Base-by-base conservation (phyloP, 179 eudicot genomes). In the Beta lomatogona region DNA sequence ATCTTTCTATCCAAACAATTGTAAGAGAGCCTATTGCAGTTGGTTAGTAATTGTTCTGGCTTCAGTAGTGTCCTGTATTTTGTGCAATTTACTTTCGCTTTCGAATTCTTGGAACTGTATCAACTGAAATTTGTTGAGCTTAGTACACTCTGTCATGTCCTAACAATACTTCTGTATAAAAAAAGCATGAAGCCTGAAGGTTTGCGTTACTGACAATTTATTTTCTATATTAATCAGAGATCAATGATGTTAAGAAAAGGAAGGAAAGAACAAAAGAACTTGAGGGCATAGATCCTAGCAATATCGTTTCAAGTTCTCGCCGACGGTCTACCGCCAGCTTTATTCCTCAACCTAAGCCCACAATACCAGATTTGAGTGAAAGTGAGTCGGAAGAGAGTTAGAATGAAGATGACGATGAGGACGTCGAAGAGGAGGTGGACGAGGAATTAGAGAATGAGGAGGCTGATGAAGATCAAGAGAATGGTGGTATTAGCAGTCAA, bases 281-380 rank as follows among this genome's bases (percentile, higher is more conserved):
- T 67, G 98, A 95, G 85, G 98, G 98, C 86, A 95, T 95, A 80
- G 98, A 95, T 88, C 82, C 86, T 88, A 91, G 97, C 86, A 95
- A 95, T 86, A 93, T 95, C 57, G 94, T 95, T 55, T 84, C 92
- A 78, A 93, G 97, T 71, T 91, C 97, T 74, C 91, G 98, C 14
- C 90, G 98, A 77, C 89, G 97, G 85, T 87, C 94, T 71, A 82
- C 94, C 22, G 59, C 85, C 77, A 90, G 88, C 81, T 94, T 88
- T 87, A 79, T 84, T 66, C 86, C 96, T 71, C 98, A 96, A 74
- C 96, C 94, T 41, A 90, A 86, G 85, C 97, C 97, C 76, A 80
- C 84, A 82, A 69, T 87, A 70, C 85, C 88, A 71, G 88, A 80
- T 82, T 71, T 86, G 71, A 89, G 85, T 73, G 90, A 88, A 54